A percentile compares a stretch with the other conserved stretches of the same genome.
Conservation (phyloP, 139 green algal genomes). For the Chlorella sp. region DNA sequence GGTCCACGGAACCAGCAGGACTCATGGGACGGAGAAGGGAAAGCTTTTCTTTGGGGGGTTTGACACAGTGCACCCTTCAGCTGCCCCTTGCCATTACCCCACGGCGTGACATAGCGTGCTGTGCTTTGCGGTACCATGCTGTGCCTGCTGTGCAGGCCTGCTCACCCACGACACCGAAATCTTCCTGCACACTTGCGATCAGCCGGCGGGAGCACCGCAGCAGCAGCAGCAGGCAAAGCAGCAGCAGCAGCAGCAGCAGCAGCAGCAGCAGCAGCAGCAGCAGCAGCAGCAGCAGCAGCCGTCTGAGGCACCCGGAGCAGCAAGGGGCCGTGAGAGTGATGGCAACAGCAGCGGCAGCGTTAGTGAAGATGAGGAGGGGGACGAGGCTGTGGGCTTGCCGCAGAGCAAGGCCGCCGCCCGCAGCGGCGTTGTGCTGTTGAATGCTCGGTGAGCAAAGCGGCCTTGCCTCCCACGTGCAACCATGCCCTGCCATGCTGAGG, state of each 20-base stretch:
- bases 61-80: neutral
- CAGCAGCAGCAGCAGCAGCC: neutral
- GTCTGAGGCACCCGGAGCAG: too few species aligned
- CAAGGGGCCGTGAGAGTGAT: neutral
- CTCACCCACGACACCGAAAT: constrained; percentile 57
- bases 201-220: neutral
- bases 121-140: neutral
- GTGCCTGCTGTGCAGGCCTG: constrained; percentile 7
- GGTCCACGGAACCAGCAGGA: too few species aligned
- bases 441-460: neutral
- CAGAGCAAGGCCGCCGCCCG: constrained; percentile 1
- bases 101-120: neutral
- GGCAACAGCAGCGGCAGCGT: neutral
- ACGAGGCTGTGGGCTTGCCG: neutral
- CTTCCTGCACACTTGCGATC: constrained; percentile 10
- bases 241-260: neutral
- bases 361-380: too few species aligned
- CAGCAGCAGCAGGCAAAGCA: neutral
- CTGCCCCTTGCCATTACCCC: neutral
- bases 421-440: neutral
- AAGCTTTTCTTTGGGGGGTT: too few species aligned
- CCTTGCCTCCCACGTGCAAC: too few species aligned
- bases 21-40: too few species aligned
- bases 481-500: too few species aligned
- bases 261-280: neutral